phyloP scores from a whole-genome alignment of 768 basidiomycete species.

The Boletus speciosus region DNA sequence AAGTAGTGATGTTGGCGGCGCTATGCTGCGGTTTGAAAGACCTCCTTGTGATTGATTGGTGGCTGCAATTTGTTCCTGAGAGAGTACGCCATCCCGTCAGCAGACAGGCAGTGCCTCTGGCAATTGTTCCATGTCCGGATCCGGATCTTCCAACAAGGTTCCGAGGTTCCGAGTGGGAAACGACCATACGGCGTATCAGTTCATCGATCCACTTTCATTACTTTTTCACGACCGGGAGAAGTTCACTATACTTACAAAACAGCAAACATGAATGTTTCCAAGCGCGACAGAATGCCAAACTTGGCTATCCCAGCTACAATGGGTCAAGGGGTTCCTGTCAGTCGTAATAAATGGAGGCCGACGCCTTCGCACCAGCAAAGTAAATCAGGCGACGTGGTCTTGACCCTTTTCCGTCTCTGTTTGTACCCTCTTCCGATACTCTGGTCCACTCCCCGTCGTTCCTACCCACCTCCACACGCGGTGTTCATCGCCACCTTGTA shows the following conservation, averaged over 20 bases:
- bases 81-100: constrained; percentile 20
- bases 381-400: constrained; percentile 21
- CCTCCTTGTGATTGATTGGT: constrained; percentile 26
- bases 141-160: constrained; percentile 33
- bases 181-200: constrained; percentile 18
- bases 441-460: constrained; percentile 33
- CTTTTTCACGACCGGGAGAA: constrained; percentile 19
- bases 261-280: constrained; percentile 16
- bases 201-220: constrained; percentile 28
- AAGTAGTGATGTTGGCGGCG: constrained; percentile 12
- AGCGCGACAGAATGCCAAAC: constrained; percentile 11
- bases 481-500: constrained; percentile 80
- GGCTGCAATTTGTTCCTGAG: constrained; percentile 29
- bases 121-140: constrained; percentile 28
- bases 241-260: constrained; percentile 21
- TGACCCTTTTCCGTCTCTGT: constrained; percentile 27
- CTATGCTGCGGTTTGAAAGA: constrained; percentile 21
- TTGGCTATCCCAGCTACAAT: constrained; percentile 8
- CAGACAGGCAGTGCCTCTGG: constrained; percentile 27
- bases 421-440: constrained; percentile 34
- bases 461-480: constrained; percentile 94
- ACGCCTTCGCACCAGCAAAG: constrained; percentile 7
- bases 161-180: constrained; percentile 29
- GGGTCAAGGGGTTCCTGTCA: constrained; percentile 25
- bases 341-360: constrained; percentile 10